Evolutionary conservation across 345 rosid genomes (phyloP).

Genomic region (Isatis tinctoria): DNA sequence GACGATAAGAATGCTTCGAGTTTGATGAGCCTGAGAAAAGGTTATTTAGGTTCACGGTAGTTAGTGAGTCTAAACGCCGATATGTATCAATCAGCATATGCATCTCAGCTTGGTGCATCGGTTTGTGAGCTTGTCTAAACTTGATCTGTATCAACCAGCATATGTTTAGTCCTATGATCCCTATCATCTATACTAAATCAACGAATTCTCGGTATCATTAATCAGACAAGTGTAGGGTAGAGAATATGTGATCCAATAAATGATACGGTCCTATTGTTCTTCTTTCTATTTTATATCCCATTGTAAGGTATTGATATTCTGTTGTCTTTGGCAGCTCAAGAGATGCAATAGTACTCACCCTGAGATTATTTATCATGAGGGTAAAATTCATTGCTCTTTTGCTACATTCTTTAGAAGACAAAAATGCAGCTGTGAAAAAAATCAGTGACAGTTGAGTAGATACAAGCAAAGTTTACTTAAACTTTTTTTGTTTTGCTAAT

Average conservation of each 20-base stretch:
- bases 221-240: not conserved
- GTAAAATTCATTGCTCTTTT: not conserved
- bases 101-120: constrained; percentile 1
- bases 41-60: not conserved
- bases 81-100: not conserved
- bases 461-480: not conserved
- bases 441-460: not conserved
- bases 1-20: not conserved
- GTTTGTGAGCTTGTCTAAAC: constrained; percentile 5
- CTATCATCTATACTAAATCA: not conserved
- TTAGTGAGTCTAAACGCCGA: not conserved
- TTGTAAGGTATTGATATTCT: not conserved
- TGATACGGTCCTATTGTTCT: not conserved
- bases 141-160: not conserved
- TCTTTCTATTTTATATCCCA: not conserved
- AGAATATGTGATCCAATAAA: not conserved
- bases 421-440: not conserved
- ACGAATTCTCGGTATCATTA: not conserved
- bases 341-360: constrained; percentile 73
- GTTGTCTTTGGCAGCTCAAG: constrained; percentile 62
- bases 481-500: not conserved
- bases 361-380: constrained; percentile 54
- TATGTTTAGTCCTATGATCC: constrained; percentile 7
- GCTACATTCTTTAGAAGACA: not conserved
- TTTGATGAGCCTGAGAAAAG: not conserved